Evolutionary conservation across 1,284 basidiomycete genomes (phyloP), one percentile per base, ranked within the genome.

Genomic region (Mycocalia duriaeana): DNA sequence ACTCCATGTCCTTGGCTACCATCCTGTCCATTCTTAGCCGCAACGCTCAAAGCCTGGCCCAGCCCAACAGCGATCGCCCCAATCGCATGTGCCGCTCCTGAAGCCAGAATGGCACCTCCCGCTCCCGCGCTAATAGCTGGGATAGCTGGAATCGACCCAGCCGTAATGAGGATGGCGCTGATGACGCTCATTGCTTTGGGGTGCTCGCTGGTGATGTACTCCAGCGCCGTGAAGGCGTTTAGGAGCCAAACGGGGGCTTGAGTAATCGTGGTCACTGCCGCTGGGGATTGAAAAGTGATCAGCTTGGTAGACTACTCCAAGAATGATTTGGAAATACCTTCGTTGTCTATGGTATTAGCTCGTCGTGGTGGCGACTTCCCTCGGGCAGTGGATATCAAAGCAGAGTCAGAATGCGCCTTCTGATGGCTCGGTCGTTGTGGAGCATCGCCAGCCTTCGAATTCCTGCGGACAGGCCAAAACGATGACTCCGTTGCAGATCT

Each of bases 51-150:
- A 3, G 66, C 69, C 50, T 71, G 68, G 6, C 85, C 85, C 24
- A 88, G 67, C 3, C 84, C 85, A 2, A 89, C 75, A 1, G 84
- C 86, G 46, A 89, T 80, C 1, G 83, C 83, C 8, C 86, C 85
- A 18, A 85, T 78, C 1, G 86, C 85, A 54, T 89, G 85, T 13
- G 77, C 82, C 4, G 86, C 81, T 13, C 79, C 74, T 11, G 82
- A 77, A 5, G 85, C 85, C 25, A 89, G 70, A 50, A 85, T 68
- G 0, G 82, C 81, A 18, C 85, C 85, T 19, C 84, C 84, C 5
- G 79, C 82, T 11, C 79, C 81, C 0, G 77, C 79, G 41, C 70
- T 72, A 55, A 88, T 75, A 2, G 73, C 82, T 19, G 85, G 85
- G 28, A 88, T 76, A 0, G 83, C 65, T 1, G 85, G 85, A 35